Conservation (phyloP, 495 filamentous ascomycete genomes). For the Mytilinidion resinicola region DNA sequence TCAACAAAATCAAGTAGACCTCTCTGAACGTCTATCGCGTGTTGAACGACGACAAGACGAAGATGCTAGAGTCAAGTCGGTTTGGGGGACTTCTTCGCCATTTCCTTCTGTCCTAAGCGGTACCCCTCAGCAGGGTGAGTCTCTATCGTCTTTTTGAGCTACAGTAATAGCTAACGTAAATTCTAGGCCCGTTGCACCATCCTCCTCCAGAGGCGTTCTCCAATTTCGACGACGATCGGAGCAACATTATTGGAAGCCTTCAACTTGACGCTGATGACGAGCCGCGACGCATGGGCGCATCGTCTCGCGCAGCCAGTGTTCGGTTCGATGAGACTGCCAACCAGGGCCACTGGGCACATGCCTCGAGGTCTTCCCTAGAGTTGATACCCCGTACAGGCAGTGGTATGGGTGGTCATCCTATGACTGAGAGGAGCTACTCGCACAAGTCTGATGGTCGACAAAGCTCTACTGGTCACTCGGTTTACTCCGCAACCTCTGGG, state of each 20-base stretch:
- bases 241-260: constrained; percentile 63
- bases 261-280: constrained; percentile 86
- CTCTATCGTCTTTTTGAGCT: not conserved
- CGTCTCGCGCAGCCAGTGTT: constrained; percentile 90
- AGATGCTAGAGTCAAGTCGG: constrained; percentile 75
- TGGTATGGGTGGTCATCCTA: constrained; percentile 70
- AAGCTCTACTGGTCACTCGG: constrained; percentile 80
- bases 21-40: constrained; percentile 69
- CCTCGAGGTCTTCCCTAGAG: constrained; percentile 72
- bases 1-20: constrained; percentile 68
- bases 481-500: constrained; percentile 58
- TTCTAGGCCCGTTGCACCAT: constrained; percentile 64
- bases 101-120: constrained; percentile 65
- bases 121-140: constrained; percentile 71
- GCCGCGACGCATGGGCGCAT: constrained; percentile 69
- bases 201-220: constrained; percentile 71
- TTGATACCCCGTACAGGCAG: constrained; percentile 73
- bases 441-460: constrained; percentile 96
- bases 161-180: not conserved
- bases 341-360: constrained; percentile 81
- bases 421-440: constrained; percentile 84
- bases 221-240: constrained; percentile 73
- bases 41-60: constrained; percentile 78
- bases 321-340: constrained; percentile 97
- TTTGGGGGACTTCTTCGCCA: constrained; percentile 74